These are phyloP conservation scores for Pleomassaria siparia DNA, from an alignment of 2,329 filamentous ascomycete genomes.

Conservation along the genomic window DNA sequence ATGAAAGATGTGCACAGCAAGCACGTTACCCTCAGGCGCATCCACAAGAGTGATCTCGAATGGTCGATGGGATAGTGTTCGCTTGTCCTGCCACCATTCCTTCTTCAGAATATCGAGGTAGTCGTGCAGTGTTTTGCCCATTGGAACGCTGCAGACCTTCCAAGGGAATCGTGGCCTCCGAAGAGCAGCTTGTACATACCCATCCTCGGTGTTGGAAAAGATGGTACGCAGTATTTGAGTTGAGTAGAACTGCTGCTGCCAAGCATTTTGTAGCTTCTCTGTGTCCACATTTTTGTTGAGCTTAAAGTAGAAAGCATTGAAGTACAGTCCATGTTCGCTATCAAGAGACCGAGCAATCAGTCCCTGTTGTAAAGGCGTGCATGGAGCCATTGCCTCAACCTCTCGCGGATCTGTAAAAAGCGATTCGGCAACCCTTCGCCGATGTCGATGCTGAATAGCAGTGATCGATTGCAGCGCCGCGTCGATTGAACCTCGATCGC, in stretches of 20 bases:
- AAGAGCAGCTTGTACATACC: slow-evolving; percentile 72
- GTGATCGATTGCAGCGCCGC: slow-evolving; percentile 62
- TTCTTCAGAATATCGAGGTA: slow-evolving; percentile 42
- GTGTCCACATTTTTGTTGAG: slow-evolving; percentile 53
- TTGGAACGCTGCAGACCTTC: slow-evolving; percentile 39
- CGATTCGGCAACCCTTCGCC: slow-evolving; percentile 53
- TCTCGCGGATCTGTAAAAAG: slow-evolving; percentile 55
- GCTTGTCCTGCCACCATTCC: slow-evolving; percentile 59
- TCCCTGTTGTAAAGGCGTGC: slow-evolving; percentile 82
- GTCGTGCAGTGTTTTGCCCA: slow-evolving; percentile 34
- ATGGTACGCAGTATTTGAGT: slow-evolving; percentile 70
- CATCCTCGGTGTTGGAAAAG: slow-evolving; percentile 73
- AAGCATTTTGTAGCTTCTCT: slow-evolving; percentile 57
- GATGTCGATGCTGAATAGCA: slow-evolving; percentile 65
- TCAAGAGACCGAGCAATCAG: slow-evolving; percentile 74
- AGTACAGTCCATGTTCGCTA: slow-evolving; percentile 65
- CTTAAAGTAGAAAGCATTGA: slow-evolving; percentile 70
- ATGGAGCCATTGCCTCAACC: slow-evolving; percentile 76
- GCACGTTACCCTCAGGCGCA: slow-evolving; percentile 30
- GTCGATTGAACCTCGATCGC: slow-evolving; percentile 37
- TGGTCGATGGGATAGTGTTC: slow-evolving; percentile 52
- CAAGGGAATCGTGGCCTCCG: slow-evolving; percentile 49
- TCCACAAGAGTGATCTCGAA: slow-evolving; percentile 54
- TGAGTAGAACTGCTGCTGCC: slow-evolving; percentile 54
- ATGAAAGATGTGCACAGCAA: slow-evolving; percentile 77